phyloP scores from a whole-genome alignment of 345 rosid genomes.

The thale cress (Arabidopsis thaliana) region TAIR10.1 NC_003070.9:4108001-4108500 shows the following conservation, averaged over 20 bases:
- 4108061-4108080: background rate
- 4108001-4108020: background rate
- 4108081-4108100: background rate
- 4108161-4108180: constrained; percentile 33
- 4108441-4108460: constrained; percentile 63
- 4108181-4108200: constrained; percentile 14
- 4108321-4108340: background rate
- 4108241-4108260: constrained; percentile 1
- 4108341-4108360: background rate
- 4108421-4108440: constrained; percentile 88
- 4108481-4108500: constrained; percentile 77
- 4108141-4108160: constrained; percentile 23
- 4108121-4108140: constrained; percentile 9
- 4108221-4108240: background rate
- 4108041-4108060: background rate
- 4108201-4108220: constrained; percentile 23
- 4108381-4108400: constrained; percentile 3
- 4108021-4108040: background rate
- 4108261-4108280: background rate
- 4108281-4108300: background rate
- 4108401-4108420: background rate
- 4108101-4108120: background rate
- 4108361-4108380: background rate
- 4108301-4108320: background rate
- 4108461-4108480: constrained; percentile 10